Evolutionary conservation across 2,329 filamentous ascomycete genomes (phyloP).

Genomic region (Dendrostoma leiphaemia): DNA sequence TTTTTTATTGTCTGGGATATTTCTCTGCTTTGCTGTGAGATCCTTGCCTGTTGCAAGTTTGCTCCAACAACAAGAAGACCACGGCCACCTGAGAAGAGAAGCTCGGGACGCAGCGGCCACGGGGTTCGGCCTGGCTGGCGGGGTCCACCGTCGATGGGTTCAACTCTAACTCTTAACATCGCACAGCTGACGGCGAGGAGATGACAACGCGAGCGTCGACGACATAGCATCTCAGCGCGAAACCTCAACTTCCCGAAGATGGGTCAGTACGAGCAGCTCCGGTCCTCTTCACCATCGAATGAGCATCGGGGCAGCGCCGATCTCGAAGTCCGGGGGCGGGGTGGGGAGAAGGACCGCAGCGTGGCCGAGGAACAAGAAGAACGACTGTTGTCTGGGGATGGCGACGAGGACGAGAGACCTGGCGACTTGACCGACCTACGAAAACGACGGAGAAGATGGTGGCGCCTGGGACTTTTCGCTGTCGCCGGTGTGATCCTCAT

Average conservation of each 20-base stretch:
- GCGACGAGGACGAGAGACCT: not conserved
- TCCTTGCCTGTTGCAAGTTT: not conserved
- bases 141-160: too few relatives aligned
- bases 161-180: not conserved
- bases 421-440: not conserved
- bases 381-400: conserved; percentile 16
- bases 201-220: not conserved
- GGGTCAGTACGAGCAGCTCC: conserved; percentile 19
- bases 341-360: not conserved
- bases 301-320: conserved; percentile 4
- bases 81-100: too few relatives aligned
- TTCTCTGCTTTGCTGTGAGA: not conserved
- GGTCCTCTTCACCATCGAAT: conserved; percentile 19
- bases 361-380: conserved; percentile 17
- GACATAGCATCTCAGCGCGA: not conserved
- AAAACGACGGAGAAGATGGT: conserved; percentile 12
- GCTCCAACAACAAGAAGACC: too few relatives aligned
- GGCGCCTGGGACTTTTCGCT: conserved; percentile 3
- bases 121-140: too few relatives aligned
- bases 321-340: conserved; percentile 11
- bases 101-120: too few relatives aligned
- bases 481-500: conserved; percentile 6
- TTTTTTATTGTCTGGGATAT: too few relatives aligned
- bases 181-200: not conserved
- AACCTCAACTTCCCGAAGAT: not conserved